A percentile compares a stretch with the other conserved stretches of the same genome.
These are phyloP conservation scores for Tetrapyrgos nigripes DNA, from an alignment of 1,284 basidiomycete genomes.

Conservation along the genomic window DNA sequence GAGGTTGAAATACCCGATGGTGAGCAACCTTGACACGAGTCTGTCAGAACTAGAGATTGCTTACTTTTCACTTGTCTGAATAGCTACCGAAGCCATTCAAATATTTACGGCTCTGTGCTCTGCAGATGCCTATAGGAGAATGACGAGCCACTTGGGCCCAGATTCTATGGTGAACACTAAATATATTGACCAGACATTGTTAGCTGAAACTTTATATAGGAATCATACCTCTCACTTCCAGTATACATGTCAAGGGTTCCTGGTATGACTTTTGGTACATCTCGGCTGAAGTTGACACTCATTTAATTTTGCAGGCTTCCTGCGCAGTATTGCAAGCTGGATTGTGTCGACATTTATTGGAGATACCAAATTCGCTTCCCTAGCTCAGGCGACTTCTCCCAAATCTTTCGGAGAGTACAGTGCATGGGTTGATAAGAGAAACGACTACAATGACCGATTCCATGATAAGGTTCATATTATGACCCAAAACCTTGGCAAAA, in stretches of 20 bases:
- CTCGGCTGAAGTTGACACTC: background rate
- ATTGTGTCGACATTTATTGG: conserved; percentile 53
- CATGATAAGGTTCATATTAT: conserved; percentile 55
- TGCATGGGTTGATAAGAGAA: conserved; percentile 48
- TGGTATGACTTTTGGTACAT: background rate
- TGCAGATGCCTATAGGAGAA: conserved; percentile 79
- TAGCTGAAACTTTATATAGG: conserved; percentile 37
- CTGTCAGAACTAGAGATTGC: too few species aligned
- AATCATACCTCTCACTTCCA: conserved; percentile 58
- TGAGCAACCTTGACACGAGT: too few species aligned
- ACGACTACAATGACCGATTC: conserved; percentile 60
- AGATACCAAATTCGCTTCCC: conserved; percentile 60
- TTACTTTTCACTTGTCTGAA: too few species aligned
- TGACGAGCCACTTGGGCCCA: conserved; percentile 69
- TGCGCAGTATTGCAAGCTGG: conserved; percentile 59
- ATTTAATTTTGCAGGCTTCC: conserved; percentile 44
- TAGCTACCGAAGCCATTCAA: conserved; percentile 58
- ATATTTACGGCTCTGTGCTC: conserved; percentile 76
- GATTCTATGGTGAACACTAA: conserved; percentile 64
- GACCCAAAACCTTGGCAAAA: background rate
- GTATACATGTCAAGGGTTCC: conserved; percentile 12
- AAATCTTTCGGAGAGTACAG: conserved; percentile 66
- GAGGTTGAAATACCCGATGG: conserved; percentile 63
- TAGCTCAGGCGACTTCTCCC: conserved; percentile 44
- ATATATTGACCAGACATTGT: background rate